Evolutionary conservation across 192 early-diverging fungal species (phyloP), one percentile per base, ranked within the genome.

Genomic region (Backusella westeae): DNA sequence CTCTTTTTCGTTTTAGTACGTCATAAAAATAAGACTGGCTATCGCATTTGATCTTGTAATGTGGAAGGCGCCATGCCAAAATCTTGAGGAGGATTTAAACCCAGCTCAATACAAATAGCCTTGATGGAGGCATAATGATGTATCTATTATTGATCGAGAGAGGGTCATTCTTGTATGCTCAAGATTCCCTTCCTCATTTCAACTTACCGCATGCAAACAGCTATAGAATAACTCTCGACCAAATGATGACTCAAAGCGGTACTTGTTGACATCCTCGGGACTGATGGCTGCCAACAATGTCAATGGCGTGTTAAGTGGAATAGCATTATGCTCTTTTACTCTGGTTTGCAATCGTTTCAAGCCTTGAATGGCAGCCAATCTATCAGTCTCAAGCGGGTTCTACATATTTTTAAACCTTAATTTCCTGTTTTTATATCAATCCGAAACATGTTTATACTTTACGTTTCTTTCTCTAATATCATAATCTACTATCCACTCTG

Each of bases 91-190:
- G 81, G 21, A 1, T 72, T 14, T 26, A 87, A 70, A 17, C 79
- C 83, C 39, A 78, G 78, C 76, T 90, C 88, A 38, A 75, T 73
- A 77, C 87, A 90, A 14, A 90, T 90, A 6, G 84, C 84, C 74
- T 85, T 90, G 35, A 90, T 86, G 34, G 85, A 82, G 0, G 88
- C 88, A 78, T 86, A 90, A 74, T 90, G 88, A 74, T 90, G 88
- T 1, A 88, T 82, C 88, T 89, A 78, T 56, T 39, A 3, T 39
- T 0, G 38, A 3, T 39, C 0, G 38, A 39, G 10, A 39, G 10
- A 3, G 10, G 38, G 38, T 39, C 6, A 39, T 39, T 39, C 9
- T 3, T 39, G 10, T 39, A 39, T 39, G 38, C 38, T 10, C 8
- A 39, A 1, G 38, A 39, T 12, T 7, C 1, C 38, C 38, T 3